Conservation (phyloP, 768 basidiomycete species). For the Lentinula guzmanii region DNA sequence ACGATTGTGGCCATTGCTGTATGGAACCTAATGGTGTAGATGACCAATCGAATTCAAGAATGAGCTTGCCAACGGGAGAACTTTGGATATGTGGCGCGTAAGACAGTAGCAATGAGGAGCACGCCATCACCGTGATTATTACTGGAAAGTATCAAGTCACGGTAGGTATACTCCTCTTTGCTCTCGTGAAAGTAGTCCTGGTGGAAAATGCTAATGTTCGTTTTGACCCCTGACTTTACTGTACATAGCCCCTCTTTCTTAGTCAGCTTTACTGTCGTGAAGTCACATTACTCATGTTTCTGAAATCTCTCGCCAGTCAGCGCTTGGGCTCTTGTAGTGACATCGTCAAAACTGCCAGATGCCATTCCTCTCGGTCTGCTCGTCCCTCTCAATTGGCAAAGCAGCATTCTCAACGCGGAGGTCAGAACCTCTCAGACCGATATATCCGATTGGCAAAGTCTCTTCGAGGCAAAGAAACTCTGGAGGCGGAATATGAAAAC, state of each 20-base stretch:
- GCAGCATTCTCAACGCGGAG: constrained; percentile 30
- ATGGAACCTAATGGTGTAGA: not conserved
- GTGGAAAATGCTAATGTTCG: too few species aligned
- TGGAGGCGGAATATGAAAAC: constrained; percentile 23
- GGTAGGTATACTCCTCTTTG: too few species aligned
- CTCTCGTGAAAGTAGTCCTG: too few species aligned
- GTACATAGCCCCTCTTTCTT: too few species aligned
- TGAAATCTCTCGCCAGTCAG: too few species aligned
- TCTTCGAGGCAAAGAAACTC: constrained; percentile 36
- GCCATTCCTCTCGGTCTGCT: not conserved
- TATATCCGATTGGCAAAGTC: constrained; percentile 52
- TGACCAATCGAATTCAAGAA: not conserved
- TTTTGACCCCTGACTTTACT: too few species aligned
- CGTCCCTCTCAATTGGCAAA: not conserved
- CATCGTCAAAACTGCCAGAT: not conserved
- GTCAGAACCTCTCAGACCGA: constrained; percentile 55
- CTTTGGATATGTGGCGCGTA: not conserved
- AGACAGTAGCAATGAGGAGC: not conserved
- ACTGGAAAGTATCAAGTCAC: too few species aligned
- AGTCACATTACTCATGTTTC: too few species aligned
- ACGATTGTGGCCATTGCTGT: not conserved
- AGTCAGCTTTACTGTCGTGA: too few species aligned
- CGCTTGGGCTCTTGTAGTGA: not conserved
- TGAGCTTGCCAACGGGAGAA: not conserved
- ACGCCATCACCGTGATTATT: too few species aligned